Evolutionary conservation across 108 stramenopile species (phyloP).

Genomic region (Nannochloropsis oceanica): DNA sequence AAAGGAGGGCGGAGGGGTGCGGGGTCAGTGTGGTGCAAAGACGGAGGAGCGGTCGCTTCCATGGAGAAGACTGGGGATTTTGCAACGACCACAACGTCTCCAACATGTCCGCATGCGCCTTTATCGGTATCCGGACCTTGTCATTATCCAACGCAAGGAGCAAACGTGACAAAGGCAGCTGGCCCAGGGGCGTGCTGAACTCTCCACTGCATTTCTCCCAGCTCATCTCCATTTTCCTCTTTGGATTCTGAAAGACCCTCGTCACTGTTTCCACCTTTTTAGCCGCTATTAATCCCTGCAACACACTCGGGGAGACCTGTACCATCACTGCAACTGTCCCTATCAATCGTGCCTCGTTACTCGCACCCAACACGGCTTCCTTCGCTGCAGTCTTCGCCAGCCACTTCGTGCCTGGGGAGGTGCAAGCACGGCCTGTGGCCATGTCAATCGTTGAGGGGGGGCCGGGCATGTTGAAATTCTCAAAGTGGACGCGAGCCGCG

Average conservation of each 20-base stretch:
- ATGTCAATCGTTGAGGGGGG: background rate
- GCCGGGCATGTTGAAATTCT: background rate
- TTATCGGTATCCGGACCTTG: background rate
- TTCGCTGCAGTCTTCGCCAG: background rate
- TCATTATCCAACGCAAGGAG: background rate
- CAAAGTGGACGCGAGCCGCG: too few relatives aligned
- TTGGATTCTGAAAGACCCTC: background rate
- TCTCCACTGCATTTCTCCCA: background rate
- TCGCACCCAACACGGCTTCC: background rate
- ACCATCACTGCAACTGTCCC: background rate
- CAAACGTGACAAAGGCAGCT: background rate
- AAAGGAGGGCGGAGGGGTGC: background rate
- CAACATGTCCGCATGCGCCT: background rate
- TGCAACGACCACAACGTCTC: background rate
- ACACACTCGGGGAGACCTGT: background rate
- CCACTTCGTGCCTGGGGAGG: background rate
- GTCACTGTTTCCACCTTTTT: background rate
- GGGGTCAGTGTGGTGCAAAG: background rate
- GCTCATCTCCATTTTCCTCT: background rate
- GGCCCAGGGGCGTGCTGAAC: background rate
- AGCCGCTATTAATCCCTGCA: background rate
- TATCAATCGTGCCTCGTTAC: background rate
- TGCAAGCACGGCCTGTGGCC: background rate
- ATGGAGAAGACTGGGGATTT: background rate
- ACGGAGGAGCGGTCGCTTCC: background rate